These are phyloP conservation scores for Xylaria sp. DNA, from an alignment of 2,329 filamentous ascomycete species.

Conservation along the genomic window DNA sequence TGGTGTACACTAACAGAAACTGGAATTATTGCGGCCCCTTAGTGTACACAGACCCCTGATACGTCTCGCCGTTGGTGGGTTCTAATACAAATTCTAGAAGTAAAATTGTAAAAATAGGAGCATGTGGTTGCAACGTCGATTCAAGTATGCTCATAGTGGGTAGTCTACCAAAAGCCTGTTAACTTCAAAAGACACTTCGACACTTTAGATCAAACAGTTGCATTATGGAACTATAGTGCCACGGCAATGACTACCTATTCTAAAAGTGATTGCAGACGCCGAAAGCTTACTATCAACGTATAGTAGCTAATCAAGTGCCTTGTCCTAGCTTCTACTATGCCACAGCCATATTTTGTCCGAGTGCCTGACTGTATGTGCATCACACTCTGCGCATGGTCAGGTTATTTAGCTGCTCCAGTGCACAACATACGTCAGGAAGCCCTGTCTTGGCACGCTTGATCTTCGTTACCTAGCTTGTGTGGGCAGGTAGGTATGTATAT, in stretches of 20 bases:
- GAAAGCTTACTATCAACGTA: constrained; percentile 15
- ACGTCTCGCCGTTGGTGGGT: background rate
- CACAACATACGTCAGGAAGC: constrained; percentile 2
- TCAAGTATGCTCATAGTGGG: background rate
- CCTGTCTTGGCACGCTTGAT: background rate
- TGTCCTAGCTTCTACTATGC: background rate
- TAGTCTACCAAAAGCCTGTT: background rate
- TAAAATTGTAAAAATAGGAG: background rate
- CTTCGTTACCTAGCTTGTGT: background rate
- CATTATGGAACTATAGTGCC: background rate
- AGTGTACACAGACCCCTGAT: background rate
- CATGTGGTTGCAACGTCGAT: background rate
- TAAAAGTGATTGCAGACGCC: background rate
- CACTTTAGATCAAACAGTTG: background rate
- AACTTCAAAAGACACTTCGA: background rate
- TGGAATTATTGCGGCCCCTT: constrained; percentile 10
- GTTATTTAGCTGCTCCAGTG: background rate
- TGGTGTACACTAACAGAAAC: constrained; percentile 4
- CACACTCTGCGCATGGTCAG: background rate
- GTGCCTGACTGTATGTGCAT: background rate
- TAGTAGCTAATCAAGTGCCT: background rate
- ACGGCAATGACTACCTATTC: constrained; percentile 6
- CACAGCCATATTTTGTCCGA: background rate
- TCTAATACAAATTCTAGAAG: constrained; percentile 11
- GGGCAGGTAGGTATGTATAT: background rate